Evolutionary conservation across 768 basidiomycete species (phyloP).

Genomic region (Rossbeevera mucosa): DNA sequence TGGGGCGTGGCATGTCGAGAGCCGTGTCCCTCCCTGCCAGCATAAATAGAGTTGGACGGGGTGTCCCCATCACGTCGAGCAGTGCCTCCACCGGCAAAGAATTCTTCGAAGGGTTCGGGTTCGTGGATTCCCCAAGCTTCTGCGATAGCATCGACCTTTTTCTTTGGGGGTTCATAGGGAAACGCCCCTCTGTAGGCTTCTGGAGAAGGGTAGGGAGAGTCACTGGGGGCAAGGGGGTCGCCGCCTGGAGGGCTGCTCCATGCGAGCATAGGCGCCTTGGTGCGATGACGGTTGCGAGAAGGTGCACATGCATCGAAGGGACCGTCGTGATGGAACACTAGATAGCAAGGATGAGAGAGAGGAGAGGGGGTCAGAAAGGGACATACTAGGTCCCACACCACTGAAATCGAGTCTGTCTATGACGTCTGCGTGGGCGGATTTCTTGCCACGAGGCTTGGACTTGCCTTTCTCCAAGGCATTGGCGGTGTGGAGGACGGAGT

Average conservation of each 20-base stretch:
- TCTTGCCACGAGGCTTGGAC: conserved; percentile 52
- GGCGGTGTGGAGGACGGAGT: conserved; percentile 39
- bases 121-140: conserved; percentile 94
- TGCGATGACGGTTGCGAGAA: conserved; percentile 77
- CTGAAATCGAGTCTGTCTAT: conserved; percentile 87
- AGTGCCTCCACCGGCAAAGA: conserved; percentile 72
- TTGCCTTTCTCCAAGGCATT: conserved; percentile 43
- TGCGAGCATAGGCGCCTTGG: conserved; percentile 78
- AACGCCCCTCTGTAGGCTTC: conserved; percentile 40
- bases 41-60: conserved; percentile 64
- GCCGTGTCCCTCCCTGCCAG: conserved; percentile 50
- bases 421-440: conserved; percentile 82
- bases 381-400: conserved; percentile 79
- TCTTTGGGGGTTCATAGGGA: conserved; percentile 62
- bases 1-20: conserved; percentile 35
- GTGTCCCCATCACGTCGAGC: conserved; percentile 48
- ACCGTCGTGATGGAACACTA: conserved; percentile 91
- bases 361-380: conserved; percentile 1
- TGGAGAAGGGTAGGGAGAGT: conserved; percentile 50
- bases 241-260: conserved; percentile 50
- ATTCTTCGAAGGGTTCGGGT: conserved; percentile 88
- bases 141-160: conserved; percentile 83
- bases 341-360: conserved; percentile 2
- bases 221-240: conserved; percentile 36
- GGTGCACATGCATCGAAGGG: conserved; percentile 91